Conservation (phyloP, 2,329 filamentous ascomycete species). For the Botrytis paeoniae region DNA sequence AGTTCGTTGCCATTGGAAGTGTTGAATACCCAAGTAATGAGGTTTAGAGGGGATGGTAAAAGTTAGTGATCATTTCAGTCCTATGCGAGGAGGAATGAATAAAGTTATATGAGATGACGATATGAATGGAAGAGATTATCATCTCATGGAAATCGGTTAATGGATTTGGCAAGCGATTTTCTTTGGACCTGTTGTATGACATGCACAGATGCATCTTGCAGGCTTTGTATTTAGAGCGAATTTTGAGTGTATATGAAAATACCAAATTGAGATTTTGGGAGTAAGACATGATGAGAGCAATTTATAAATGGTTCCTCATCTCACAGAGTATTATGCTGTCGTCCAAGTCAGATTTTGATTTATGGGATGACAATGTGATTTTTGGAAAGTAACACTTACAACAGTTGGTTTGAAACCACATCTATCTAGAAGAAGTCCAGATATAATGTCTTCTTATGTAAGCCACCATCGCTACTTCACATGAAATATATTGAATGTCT, state of each 20-base stretch:
- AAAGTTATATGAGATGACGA: not conserved
- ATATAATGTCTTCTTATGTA: not conserved
- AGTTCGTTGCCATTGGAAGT: slow-evolving; percentile 61
- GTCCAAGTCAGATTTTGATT: not conserved
- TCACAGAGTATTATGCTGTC: not conserved
- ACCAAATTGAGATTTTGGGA: not conserved
- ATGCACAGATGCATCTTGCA: slow-evolving; percentile 1
- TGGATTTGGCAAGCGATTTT: not conserved
- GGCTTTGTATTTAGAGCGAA: not conserved
- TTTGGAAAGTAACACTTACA: not conserved
- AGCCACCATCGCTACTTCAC: not conserved
- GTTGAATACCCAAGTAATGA: slow-evolving; percentile 72
- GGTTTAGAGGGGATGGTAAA: slow-evolving; percentile 25
- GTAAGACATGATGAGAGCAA: not conserved
- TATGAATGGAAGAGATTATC: not conserved
- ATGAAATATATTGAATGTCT: not conserved
- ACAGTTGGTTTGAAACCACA: not conserved
- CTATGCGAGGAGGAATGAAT: not conserved
- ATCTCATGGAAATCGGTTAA: not conserved
- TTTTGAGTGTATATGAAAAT: not conserved
- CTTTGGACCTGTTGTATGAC: not conserved
- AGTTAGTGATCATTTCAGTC: not conserved
- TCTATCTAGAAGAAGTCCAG: not conserved
- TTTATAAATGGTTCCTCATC: not conserved
- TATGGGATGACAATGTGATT: not conserved